Evolutionary conservation across 495 filamentous ascomycete species (phyloP).

Genomic region (Letharia lupina): DNA sequence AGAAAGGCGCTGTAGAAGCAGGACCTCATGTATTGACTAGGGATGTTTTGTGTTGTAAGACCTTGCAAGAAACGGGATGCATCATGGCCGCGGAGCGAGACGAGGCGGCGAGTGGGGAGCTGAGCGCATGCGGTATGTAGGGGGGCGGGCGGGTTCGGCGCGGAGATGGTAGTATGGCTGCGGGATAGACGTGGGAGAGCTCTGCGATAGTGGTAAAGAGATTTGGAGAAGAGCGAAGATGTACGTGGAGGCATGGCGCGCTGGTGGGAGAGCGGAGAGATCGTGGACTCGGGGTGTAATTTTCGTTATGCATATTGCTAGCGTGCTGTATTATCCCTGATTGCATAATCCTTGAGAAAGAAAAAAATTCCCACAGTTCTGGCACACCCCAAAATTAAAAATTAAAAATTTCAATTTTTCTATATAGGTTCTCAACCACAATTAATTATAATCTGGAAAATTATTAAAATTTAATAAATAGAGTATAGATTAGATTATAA

Average conservation of each 20-base stretch:
- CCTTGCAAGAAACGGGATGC: constrained; percentile 81
- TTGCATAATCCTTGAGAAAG: too few relatives aligned
- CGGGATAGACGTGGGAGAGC: background rate
- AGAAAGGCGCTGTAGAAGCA: constrained; percentile 74
- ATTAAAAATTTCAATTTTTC: too few relatives aligned
- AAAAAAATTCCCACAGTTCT: too few relatives aligned
- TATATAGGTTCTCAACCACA: too few relatives aligned
- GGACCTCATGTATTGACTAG: constrained; percentile 25
- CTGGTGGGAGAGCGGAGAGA: constrained; percentile 2
- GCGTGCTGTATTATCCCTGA: background rate
- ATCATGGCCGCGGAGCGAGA: constrained; percentile 70
- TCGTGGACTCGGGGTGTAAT: background rate
- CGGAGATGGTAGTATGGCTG: background rate
- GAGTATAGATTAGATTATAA: too few relatives aligned
- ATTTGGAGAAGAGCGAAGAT: background rate
- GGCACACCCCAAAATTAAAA: too few relatives aligned
- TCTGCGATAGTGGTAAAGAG: background rate
- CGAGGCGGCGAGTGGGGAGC: constrained; percentile 63
- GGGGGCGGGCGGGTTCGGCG: constrained; percentile 27
- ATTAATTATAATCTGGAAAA: too few relatives aligned
- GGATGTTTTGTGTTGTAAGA: constrained; percentile 69
- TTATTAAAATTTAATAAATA: too few relatives aligned
- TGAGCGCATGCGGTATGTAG: constrained; percentile 38
- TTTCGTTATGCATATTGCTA: background rate
- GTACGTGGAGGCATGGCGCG: constrained; percentile 6